These are phyloP conservation scores for Uronychia setigera DNA, from an alignment of 73 alveolate genomes.

Conservation along the genomic window DNA sequence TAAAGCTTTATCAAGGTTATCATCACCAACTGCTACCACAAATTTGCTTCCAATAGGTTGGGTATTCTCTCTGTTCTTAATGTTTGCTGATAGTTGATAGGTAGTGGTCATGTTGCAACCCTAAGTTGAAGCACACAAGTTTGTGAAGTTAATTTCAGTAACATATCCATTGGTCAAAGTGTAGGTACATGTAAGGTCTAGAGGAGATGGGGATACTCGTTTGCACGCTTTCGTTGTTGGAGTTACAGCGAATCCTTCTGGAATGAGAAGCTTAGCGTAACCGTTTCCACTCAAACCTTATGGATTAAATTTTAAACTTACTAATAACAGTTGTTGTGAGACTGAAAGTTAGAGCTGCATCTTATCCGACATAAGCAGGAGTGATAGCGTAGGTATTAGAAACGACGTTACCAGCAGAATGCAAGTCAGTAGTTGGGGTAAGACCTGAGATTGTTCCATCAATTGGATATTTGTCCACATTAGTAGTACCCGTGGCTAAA, in stretches of 20 bases:
- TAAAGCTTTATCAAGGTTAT: constrained; percentile 23
- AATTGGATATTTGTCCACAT: neutral
- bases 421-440: constrained; percentile 46
- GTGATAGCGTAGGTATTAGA: constrained; percentile 21
- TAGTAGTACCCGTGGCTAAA: constrained; percentile 22
- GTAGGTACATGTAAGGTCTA: constrained; percentile 37
- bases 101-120: neutral
- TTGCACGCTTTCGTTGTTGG: constrained; percentile 27
- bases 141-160: constrained; percentile 18
- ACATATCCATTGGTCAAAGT: constrained; percentile 27
- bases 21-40: constrained; percentile 40
- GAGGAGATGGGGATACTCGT: constrained; percentile 3
- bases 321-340: constrained; percentile 26
- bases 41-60: neutral
- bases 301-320: neutral
- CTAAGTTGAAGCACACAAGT: neutral
- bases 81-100: neutral
- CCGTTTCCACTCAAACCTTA: constrained; percentile 32
- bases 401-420: constrained; percentile 39
- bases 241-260: constrained; percentile 25
- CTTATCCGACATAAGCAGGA: constrained; percentile 9
- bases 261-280: constrained; percentile 31
- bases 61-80: neutral
- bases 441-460: constrained; percentile 17
- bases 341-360: constrained; percentile 12